Base-by-base conservation (phyloP, 2,329 filamentous ascomycete genomes). In the Diplodia mutila region DNA sequence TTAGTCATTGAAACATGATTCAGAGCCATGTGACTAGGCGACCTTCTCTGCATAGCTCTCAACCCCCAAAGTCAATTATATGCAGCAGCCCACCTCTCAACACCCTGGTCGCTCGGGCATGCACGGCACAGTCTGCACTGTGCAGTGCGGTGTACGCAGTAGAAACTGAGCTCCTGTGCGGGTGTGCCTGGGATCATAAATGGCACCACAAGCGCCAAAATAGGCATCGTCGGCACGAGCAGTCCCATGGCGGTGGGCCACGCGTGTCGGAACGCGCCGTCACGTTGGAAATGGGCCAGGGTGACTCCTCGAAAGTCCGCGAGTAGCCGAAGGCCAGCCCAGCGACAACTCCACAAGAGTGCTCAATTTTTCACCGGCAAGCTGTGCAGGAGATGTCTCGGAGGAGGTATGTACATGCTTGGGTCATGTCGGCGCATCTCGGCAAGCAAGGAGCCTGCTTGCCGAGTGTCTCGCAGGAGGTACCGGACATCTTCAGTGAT, bases 261-360 rank as follows among this genome's bases (percentile, higher is more conserved):
- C 5, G 16, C 59, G 46, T 29, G 46, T 37, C 59, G 46, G n/a
- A 51, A 51, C 59, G 46, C 59, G 59, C 29, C 46, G 29, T 63
- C 59, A 63, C 46, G 59, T 63, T 63, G 59, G 16, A n/a, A 32
- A 51, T 63, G 42, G 46, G 59, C 42, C 42, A 63, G 29, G 29
- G 46, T 27, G 27, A 49, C 16, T 51, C 49, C 42, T 63, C 27
- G 29, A 63, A 63, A n/a, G n/a, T 37, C 59, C 59, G 59, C 59
- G 59, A 37, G n/a, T 51, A 51, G 29, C 59, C 59, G 46, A 63
- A 23, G 42, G 29, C 46, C 27, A 32, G 16, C 23, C n/a, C n/a
- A 37, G 29, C 46, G 14, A 51, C 42, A 34, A 29, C 4, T 51
- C 59, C 27, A 32, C 59, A 29, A 48, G 42, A 23, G 49, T 48